Base-by-base conservation (phyloP, 1,284 basidiomycete species). In the Trichosporon ovoides region DNA sequence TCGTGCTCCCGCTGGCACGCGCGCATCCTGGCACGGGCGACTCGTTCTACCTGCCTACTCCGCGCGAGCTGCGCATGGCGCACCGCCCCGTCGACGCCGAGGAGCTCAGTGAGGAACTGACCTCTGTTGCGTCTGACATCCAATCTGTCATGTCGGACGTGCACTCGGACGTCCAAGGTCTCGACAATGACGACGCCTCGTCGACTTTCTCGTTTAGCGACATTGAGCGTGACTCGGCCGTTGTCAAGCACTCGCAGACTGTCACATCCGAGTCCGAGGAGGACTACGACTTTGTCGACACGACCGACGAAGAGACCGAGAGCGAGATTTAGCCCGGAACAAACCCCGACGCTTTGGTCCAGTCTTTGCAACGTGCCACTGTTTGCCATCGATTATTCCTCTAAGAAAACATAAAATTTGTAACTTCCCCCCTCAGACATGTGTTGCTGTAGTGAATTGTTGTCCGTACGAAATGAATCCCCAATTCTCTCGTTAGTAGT, bases 1-100 rank as follows among this genome's bases (percentile, higher is more conserved):
- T 73, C 35, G 66, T 73, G 55, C 66, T 73, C 57, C 69, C 69
- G 13, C 36, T 60, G 40, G 55, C 10, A 36, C 48, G 19, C 53
- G n/a, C 35, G 54, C 49, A 31, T 34, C 52, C 13, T 28, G 24
- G 43, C 43, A 31, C 43, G 14, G 24, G 52, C 24, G 57, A 58
- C 56, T 55, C 57, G 38, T 54, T 57, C 48, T 55, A 53, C 58
- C 57, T 52, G 34, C 63, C 53, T 12, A 53, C 53, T 22, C 57
- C 52, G 22, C 38, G 20, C 35, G 60, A 53, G 35, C 34, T 56
- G 31, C 52, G 33, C 13, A 48, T 48, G 43, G 43, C 43, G 12
- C 43, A 48, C 43, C 53, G 50, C 34, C 54, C 55, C 50, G 34
- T 36, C 49, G 22, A 53, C 53, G 52, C 54, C 18, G 60, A 53